A percentile compares a stretch with the other conserved stretches of the same genome.
phyloP scores from a whole-genome alignment of 306 rosid genomes.

The Rosa chinensis region DNA sequence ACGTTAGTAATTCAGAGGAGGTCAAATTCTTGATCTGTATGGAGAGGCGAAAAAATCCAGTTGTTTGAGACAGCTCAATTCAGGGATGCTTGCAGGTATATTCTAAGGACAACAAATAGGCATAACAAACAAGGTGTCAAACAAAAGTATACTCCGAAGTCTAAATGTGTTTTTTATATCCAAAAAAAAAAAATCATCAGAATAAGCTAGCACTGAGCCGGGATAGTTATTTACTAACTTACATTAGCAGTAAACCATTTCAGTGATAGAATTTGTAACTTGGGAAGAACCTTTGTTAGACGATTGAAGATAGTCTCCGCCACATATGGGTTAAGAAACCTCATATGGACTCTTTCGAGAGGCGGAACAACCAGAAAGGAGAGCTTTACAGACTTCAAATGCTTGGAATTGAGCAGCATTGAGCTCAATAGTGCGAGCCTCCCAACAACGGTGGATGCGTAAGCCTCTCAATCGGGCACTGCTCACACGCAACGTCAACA shows the following conservation, averaged over 20 bases:
- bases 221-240: neutral
- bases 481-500: neutral
- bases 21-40: neutral
- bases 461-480: neutral
- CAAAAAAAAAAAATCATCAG: neutral
- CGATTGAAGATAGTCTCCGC: neutral
- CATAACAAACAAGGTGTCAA: neutral
- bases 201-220: neutral
- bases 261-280: neutral
- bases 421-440: neutral
- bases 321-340: neutral
- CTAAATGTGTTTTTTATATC: neutral
- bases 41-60: neutral
- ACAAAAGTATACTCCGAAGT: neutral
- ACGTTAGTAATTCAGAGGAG: neutral
- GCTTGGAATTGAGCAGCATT: neutral
- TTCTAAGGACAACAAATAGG: neutral
- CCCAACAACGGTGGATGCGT: neutral
- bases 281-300: neutral
- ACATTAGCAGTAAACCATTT: neutral
- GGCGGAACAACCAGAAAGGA: neutral
- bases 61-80: neutral
- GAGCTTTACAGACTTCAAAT: neutral
- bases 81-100: neutral
- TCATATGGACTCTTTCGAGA: neutral